These are phyloP conservation scores for Heliamphora exappendiculata DNA, from an alignment of 148 eudicot species.

Conservation along the genomic window DNA sequence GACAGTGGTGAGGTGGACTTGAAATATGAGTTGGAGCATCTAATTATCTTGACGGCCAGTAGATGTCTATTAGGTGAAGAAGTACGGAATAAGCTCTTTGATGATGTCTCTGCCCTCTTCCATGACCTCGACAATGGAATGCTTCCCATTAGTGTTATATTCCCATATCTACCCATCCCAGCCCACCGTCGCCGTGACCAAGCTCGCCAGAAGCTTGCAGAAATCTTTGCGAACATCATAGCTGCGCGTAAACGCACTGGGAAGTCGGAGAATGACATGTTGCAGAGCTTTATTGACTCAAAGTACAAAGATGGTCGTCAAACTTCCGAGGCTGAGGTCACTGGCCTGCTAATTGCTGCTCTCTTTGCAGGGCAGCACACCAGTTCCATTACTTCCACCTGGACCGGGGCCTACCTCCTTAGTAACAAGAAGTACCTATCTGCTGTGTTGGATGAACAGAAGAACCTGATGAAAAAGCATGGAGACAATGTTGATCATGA, in stretches of 20 bases:
- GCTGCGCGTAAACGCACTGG: constrained; percentile 59
- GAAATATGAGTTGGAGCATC: constrained; percentile 87
- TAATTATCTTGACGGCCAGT: constrained; percentile 87
- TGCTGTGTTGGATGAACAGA: constrained; percentile 62
- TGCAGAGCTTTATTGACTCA: constrained; percentile 89
- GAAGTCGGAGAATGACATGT: constrained; percentile 65
- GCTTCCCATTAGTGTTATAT: constrained; percentile 86
- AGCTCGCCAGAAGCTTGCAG: constrained; percentile 72
- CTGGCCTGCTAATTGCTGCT: constrained; percentile 91
- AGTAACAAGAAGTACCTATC: constrained; percentile 42
- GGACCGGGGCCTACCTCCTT: constrained; percentile 92
- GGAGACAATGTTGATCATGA: constrained; percentile 76
- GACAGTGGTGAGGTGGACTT: constrained; percentile 89
- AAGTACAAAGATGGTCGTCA: constrained; percentile 88
- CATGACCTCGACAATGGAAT: constrained; percentile 92
- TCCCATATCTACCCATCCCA: constrained; percentile 91
- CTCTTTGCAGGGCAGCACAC: constrained; percentile 97
- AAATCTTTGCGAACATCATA: constrained; percentile 65
- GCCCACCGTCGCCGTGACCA: constrained; percentile 77
- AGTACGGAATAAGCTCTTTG: constrained; percentile 89
- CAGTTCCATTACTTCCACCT: constrained; percentile 87
- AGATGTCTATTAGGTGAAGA: constrained; percentile 87
- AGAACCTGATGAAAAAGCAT: constrained; percentile 47
- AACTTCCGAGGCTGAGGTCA: constrained; percentile 78
- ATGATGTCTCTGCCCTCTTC: constrained; percentile 90